phyloP scores from a whole-genome alignment of 2,329 filamentous ascomycete genomes.

The Nakataea oryzae region DNA sequence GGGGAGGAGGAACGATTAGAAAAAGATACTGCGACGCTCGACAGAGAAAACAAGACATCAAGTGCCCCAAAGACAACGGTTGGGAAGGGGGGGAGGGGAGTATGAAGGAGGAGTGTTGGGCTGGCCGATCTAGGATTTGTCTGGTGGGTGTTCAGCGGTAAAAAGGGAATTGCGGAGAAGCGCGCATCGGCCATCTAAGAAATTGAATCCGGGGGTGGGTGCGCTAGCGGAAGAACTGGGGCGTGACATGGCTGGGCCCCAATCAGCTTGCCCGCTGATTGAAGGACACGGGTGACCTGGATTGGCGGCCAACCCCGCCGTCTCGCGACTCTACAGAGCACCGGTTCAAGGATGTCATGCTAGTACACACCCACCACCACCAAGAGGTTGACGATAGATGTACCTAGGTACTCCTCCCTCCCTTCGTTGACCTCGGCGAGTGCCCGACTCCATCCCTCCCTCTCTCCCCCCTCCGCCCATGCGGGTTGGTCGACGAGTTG shows the following conservation, averaged over 20 bases:
- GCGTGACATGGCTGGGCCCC: neutral
- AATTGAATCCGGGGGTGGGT: neutral
- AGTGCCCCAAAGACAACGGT: neutral
- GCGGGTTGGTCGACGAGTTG: too few relatives aligned
- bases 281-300: too few relatives aligned
- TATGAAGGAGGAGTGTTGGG: neutral
- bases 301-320: neutral
- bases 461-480: too few relatives aligned
- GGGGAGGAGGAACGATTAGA: neutral
- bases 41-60: neutral
- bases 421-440: too few relatives aligned
- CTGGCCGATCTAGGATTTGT: neutral
- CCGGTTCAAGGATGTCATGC: too few relatives aligned
- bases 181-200: neutral
- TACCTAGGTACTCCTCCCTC: too few relatives aligned
- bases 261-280: neutral
- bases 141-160: neutral
- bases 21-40: neutral
- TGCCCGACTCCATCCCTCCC: too few relatives aligned
- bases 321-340: neutral
- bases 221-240: neutral
- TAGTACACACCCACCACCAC: too few relatives aligned
- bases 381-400: neutral
- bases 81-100: neutral
- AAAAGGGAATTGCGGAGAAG: slow-evolving; percentile 2